Conservation (phyloP, 2,329 filamentous ascomycete species). For the Hymenoscyphus fructigenus region DNA sequence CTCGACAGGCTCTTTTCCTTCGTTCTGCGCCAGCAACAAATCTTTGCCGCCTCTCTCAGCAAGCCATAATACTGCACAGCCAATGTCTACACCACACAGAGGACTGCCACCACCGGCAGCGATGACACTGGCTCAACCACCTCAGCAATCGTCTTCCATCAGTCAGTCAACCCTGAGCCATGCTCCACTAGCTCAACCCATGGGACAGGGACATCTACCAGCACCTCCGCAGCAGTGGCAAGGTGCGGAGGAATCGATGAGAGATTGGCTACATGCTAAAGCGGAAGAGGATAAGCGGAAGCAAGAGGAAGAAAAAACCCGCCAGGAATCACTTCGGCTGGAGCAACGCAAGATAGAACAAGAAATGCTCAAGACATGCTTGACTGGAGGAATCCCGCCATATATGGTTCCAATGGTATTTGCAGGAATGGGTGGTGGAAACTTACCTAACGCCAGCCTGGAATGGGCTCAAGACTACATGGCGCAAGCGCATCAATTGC, state of each 20-base stretch:
- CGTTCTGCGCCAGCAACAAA: conserved; percentile 30
- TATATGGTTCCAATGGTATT: conserved; percentile 75
- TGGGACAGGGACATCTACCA: conserved; percentile 56
- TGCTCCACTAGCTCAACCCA: conserved; percentile 36
- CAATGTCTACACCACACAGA: conserved; percentile 70
- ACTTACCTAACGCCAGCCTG: conserved; percentile 57
- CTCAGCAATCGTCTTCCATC: conserved; percentile 29
- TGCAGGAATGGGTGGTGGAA: conserved; percentile 66
- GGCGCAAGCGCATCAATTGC: conserved; percentile 47
- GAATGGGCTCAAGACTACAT: conserved; percentile 70
- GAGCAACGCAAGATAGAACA: conserved; percentile 73
- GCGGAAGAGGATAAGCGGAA: conserved; percentile 70
- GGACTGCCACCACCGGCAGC: conserved; percentile 67
- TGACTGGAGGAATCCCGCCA: conserved; percentile 70
- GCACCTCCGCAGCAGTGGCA: conserved; percentile 65
- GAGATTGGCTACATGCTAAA: conserved; percentile 68
- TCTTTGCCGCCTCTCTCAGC: conserved; percentile 36
- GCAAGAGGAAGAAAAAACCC: conserved; percentile 71
- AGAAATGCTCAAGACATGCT: conserved; percentile 67
- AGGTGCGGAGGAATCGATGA: conserved; percentile 68
- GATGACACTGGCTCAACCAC: conserved; percentile 54
- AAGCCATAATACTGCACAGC: conserved; percentile 47
- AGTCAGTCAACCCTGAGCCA: conserved; percentile 39
- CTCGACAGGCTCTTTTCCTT: conserved; percentile 35
- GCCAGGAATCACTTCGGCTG: conserved; percentile 62